Evolutionary conservation across 306 rosid species (phyloP).

Genomic region (Castanea crenata): DNA sequence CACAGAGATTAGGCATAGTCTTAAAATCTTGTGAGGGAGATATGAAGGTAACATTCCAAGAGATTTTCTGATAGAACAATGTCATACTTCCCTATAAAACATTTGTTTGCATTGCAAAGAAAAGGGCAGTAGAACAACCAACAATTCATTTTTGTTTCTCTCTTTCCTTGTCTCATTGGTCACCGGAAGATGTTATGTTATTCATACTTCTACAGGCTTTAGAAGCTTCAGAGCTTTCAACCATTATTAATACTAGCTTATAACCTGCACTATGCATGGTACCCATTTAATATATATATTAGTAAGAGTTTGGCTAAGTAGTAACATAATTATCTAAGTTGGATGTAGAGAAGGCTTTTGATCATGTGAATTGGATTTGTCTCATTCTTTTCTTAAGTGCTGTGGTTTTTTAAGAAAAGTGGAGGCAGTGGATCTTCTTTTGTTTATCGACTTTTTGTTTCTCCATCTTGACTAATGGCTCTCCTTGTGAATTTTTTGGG

Average conservation of each 20-base stretch:
- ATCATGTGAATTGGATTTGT: too few relatives aligned
- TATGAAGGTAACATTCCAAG: conserved; percentile 46
- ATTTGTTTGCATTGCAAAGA: not conserved
- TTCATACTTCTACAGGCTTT: not conserved
- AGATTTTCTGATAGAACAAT: not conserved
- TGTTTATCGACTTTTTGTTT: too few relatives aligned
- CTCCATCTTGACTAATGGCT: too few relatives aligned
- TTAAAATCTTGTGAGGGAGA: conserved; percentile 76
- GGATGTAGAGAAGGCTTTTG: too few relatives aligned
- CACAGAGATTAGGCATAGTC: conserved; percentile 75
- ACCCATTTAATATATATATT: not conserved
- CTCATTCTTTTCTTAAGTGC: too few relatives aligned
- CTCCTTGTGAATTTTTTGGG: too few relatives aligned
- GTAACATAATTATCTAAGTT: too few relatives aligned
- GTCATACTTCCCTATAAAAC: not conserved
- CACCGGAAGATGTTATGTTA: not conserved
- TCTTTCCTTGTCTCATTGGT: not conserved
- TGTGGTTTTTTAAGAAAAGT: too few relatives aligned
- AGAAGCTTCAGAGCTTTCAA: not conserved
- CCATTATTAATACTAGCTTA: not conserved
- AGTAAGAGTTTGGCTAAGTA: not conserved
- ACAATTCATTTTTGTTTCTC: not conserved
- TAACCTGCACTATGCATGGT: too few relatives aligned
- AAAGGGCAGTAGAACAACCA: not conserved
- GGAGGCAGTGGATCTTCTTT: too few relatives aligned